Conservation (phyloP, 83 land plant species). For the Isoetes engelmannii region DNA sequence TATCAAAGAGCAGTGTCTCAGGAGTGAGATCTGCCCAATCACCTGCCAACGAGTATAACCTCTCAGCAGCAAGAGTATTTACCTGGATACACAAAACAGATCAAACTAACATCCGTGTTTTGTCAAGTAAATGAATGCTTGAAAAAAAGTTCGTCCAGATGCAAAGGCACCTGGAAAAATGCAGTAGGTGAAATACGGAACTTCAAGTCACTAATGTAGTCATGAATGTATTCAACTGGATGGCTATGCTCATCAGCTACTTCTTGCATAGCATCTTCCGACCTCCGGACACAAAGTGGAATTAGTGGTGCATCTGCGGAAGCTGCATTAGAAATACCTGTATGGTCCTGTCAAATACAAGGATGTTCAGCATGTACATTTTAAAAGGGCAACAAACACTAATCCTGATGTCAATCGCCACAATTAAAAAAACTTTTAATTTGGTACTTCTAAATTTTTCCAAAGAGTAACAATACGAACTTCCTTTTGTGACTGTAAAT, state of each 20-base stretch:
- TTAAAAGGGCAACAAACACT: no score
- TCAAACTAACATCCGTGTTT: neutral
- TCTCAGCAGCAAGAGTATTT: conserved; percentile 95
- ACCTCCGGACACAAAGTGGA: conserved; percentile 38
- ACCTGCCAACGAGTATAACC: conserved; percentile 86
- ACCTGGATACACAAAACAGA: conserved; percentile 49
- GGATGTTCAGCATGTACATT: neutral
- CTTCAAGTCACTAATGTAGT: conserved; percentile 59
- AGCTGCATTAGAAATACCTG: conserved; percentile 91
- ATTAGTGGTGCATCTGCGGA: conserved; percentile 78
- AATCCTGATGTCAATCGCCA: no score
- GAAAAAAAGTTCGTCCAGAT: neutral
- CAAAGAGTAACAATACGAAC: neutral
- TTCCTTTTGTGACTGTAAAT: neutral
- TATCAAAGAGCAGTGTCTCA: conserved; percentile 91
- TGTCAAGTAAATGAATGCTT: neutral
- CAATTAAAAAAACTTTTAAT: no score
- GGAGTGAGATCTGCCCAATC: conserved; percentile 91
- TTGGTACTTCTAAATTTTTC: neutral
- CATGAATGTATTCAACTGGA: conserved; percentile 64
- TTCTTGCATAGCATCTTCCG: conserved; percentile 13
- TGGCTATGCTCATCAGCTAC: conserved; percentile 2
- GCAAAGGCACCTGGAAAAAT: conserved; percentile 68
- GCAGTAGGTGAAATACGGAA: conserved; percentile 95
- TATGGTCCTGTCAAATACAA: conserved; percentile 56